These are phyloP conservation scores for Durio zibethinus DNA, from an alignment of 345 rosid species.

Conservation along the genomic window DNA sequence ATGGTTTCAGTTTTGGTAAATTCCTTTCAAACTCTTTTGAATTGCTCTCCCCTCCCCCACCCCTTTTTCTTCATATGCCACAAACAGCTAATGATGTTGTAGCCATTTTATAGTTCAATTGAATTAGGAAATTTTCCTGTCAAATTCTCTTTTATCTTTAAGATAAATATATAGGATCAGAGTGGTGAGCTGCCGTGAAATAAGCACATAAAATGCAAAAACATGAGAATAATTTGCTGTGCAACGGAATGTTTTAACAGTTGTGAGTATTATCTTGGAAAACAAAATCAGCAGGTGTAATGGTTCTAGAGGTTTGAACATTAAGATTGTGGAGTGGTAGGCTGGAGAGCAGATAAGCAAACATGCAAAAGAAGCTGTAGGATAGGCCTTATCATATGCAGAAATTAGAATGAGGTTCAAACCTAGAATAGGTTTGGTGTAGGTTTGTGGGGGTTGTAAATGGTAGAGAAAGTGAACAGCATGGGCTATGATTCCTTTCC, in stretches of 20 bases:
- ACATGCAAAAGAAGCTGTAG: neutral
- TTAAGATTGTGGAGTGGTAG: neutral
- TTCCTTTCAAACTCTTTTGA: neutral
- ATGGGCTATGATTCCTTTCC: neutral
- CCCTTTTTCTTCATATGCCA: neutral
- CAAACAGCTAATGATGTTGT: neutral
- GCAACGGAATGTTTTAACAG: neutral
- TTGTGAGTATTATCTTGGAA: neutral
- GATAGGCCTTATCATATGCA: neutral
- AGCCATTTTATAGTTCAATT: neutral
- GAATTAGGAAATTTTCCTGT: neutral
- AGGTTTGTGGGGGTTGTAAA: neutral
- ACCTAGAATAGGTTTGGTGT: neutral
- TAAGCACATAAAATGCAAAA: neutral
- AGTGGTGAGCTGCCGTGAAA: neutral
- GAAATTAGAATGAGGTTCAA: neutral
- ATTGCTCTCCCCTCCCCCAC: neutral
- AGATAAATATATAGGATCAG: neutral
- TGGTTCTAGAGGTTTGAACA: neutral
- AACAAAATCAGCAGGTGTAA: neutral
- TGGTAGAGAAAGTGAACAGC: neutral
- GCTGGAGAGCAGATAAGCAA: neutral
- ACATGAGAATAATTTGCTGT: neutral
- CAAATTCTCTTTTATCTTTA: neutral
- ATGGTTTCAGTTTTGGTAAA: constrained; percentile 95